Percentiles rank a stretch among this genome's conserved stretches.
Evolutionary conservation across 2,329 filamentous ascomycete species (phyloP).

Genomic region (Mollisiaceae sp.): DNA sequence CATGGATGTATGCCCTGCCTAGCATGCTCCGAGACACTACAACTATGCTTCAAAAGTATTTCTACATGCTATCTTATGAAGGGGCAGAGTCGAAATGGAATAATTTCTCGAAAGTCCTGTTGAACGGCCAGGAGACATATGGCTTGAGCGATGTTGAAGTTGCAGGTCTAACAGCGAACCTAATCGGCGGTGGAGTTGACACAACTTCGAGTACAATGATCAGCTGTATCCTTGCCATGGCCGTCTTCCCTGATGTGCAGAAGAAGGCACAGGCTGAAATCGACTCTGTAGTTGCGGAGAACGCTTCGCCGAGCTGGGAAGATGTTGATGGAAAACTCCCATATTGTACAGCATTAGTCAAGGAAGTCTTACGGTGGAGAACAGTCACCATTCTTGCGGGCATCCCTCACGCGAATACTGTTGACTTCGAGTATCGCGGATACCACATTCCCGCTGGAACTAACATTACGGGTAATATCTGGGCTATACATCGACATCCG

Average conservation of each 20-base stretch:
- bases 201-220: constrained; percentile 6
- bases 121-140: neutral
- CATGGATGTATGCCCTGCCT: neutral
- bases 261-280: constrained; percentile 7
- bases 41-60: neutral
- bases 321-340: constrained; percentile 10
- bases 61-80: constrained; percentile 6
- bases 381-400: constrained; percentile 7
- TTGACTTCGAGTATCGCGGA: constrained; percentile 1
- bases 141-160: constrained; percentile 2
- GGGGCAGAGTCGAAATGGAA: neutral
- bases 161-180: neutral
- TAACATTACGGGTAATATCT: neutral
- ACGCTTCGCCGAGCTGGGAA: constrained; percentile 1
- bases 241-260: neutral
- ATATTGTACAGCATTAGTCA: constrained; percentile 1
- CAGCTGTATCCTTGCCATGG: constrained; percentile 3
- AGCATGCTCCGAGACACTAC: neutral
- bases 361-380: constrained; percentile 1
- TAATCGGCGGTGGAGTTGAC: constrained; percentile 4
- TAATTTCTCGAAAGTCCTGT: constrained; percentile 7
- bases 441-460: constrained; percentile 5
- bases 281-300: neutral
- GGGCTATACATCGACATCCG: constrained; percentile 9
- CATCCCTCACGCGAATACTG: neutral